phyloP scores from a whole-genome alignment of 2,329 filamentous ascomycete genomes.

The Fusarium anthophilum region DNA sequence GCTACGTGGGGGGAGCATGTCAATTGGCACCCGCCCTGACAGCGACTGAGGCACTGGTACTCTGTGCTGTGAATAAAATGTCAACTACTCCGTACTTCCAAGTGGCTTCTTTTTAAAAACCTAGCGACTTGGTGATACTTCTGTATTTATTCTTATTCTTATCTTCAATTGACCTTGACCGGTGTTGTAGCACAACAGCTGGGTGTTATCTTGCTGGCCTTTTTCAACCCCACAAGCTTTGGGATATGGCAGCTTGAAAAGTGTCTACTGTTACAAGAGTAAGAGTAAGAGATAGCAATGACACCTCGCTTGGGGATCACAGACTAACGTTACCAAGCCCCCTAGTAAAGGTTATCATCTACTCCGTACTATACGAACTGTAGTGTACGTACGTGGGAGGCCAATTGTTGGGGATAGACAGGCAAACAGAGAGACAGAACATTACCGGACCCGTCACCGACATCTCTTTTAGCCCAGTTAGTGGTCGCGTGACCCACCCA shows the following conservation, averaged over 20 bases:
- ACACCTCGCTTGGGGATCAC: neutral
- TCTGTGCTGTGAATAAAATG: constrained; percentile 13
- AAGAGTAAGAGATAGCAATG: neutral
- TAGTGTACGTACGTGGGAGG: neutral
- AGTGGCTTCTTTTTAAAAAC: neutral
- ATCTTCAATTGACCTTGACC: neutral
- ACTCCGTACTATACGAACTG: constrained; percentile 20
- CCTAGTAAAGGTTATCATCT: constrained; percentile 14
- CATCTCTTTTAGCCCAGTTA: constrained; percentile 23
- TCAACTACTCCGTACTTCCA: neutral
- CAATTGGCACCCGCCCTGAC: constrained; percentile 34
- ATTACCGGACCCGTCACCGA: constrained; percentile 37
- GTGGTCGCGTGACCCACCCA: constrained; percentile 44
- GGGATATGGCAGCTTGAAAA: constrained; percentile 21
- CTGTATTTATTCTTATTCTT: neutral
- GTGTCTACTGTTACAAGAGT: neutral
- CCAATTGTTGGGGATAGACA: constrained; percentile 31
- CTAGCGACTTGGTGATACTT: neutral
- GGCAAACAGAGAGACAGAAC: neutral
- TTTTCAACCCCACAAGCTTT: constrained; percentile 28
- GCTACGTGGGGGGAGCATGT: constrained; percentile 34
- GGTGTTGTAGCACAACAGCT: neutral
- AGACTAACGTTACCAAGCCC: neutral
- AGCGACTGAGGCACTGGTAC: constrained; percentile 14
- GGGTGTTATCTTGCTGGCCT: neutral